A percentile compares a stretch with the other conserved stretches of the same genome.
Evolutionary conservation across 805 yeast species (phyloP).

Genomic region (Myxozyma udenii): DNA sequence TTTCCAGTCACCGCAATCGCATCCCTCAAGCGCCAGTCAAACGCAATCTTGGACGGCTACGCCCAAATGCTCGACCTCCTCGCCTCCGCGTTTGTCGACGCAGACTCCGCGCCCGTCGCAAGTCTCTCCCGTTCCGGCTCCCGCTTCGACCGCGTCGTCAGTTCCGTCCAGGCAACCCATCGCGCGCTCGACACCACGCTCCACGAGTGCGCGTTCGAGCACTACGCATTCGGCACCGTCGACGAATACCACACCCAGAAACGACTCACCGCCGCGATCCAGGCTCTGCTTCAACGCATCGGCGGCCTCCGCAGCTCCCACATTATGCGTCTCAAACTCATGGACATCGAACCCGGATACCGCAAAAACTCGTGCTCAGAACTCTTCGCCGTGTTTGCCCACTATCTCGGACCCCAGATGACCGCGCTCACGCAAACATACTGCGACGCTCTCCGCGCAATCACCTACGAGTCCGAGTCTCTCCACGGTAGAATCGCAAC

Average conservation of each 20-base stretch:
- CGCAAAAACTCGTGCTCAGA: slow-evolving; percentile 35
- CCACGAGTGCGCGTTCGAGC: slow-evolving; percentile 63
- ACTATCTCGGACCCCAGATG: slow-evolving; percentile 63
- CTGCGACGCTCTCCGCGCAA: background rate
- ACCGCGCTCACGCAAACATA: background rate
- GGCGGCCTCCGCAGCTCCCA: slow-evolving; percentile 68
- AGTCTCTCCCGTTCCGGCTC: background rate
- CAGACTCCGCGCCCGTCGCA: background rate
- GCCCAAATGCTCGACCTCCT: background rate
- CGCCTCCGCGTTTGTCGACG: background rate
- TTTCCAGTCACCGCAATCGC: slow-evolving; percentile 61
- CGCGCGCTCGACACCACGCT: slow-evolving; percentile 41
- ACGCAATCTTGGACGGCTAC: slow-evolving; percentile 33
- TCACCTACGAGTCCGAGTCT: background rate
- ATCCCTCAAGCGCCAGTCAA: slow-evolving; percentile 45
- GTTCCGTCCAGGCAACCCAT: slow-evolving; percentile 4
- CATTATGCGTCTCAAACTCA: slow-evolving; percentile 43
- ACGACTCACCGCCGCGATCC: slow-evolving; percentile 50
- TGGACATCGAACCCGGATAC: slow-evolving; percentile 11
- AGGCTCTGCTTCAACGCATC: slow-evolving; percentile 52
- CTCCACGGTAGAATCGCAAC: background rate
- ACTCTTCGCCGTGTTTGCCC: slow-evolving; percentile 64
- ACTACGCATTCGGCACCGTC: slow-evolving; percentile 53
- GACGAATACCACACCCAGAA: slow-evolving; percentile 47
- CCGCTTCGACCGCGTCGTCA: background rate